Percentiles rank a stretch among this genome's conserved stretches.
Evolutionary conservation across 2,329 filamentous ascomycete species (phyloP).

Genomic region (Lasiodiplodia sp.): DNA sequence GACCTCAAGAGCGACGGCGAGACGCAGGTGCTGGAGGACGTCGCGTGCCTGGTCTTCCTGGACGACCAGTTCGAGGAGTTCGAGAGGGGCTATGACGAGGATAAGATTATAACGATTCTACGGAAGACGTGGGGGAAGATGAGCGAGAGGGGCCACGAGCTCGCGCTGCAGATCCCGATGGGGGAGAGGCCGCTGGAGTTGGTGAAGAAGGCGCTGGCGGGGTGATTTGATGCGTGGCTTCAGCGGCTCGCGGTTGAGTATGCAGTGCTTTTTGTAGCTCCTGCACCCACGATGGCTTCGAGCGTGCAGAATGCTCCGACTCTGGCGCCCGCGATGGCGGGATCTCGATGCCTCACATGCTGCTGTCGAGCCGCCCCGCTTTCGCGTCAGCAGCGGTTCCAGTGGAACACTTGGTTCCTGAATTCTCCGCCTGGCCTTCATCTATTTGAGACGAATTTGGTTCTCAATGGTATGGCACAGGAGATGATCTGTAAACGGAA

Average conservation of each 20-base stretch:
- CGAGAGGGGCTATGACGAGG: conserved; percentile 75
- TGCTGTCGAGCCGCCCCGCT: not conserved
- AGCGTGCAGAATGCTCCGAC: not conserved
- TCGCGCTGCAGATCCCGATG: conserved; percentile 46
- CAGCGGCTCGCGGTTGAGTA: not conserved
- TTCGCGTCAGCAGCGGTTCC: not conserved
- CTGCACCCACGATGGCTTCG: not conserved
- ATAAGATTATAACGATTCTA: conserved; percentile 71
- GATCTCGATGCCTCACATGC: not conserved
- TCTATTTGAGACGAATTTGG: not conserved
- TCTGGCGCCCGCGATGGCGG: not conserved
- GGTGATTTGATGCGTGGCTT: not conserved
- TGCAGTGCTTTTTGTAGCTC: not conserved
- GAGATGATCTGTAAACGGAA: not conserved
- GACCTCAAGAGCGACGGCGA: conserved; percentile 70
- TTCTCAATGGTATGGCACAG: not conserved
- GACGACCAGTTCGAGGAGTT: conserved; percentile 88
- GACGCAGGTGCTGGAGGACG: conserved; percentile 81
- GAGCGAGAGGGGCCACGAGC: conserved; percentile 43
- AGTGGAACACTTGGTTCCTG: not conserved
- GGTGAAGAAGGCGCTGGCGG: conserved; percentile 23
- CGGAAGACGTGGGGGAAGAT: conserved; percentile 53
- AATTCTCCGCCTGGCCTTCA: not conserved
- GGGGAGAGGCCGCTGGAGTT: conserved; percentile 40
- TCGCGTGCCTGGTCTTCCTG: conserved; percentile 85